phyloP scores from a whole-genome alignment of 2,329 filamentous ascomycete genomes.

The Trichoderma atroviride region DNA sequence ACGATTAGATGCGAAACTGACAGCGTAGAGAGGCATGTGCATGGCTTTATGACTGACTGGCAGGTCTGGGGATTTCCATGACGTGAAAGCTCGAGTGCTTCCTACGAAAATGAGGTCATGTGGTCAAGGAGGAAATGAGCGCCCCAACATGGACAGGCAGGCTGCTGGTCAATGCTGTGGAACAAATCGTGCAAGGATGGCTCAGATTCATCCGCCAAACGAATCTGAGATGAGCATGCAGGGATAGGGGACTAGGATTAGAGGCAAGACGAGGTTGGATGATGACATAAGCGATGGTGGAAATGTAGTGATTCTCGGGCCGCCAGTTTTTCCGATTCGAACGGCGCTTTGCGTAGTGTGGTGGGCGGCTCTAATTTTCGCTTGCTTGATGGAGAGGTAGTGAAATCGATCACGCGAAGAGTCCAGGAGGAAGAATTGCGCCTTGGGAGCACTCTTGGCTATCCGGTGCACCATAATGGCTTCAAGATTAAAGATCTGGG shows the following conservation, averaged over 20 bases:
- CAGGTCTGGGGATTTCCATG: not conserved
- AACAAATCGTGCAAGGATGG: conserved; percentile 14
- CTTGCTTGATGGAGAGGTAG: conserved; percentile 11
- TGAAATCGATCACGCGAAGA: conserved; percentile 24
- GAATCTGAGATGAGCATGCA: conserved; percentile 20
- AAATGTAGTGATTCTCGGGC: conserved; percentile 18
- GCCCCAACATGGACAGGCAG: conserved; percentile 8
- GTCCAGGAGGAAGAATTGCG: conserved; percentile 24
- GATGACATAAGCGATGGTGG: conserved; percentile 15
- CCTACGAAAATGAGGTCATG: conserved; percentile 8
- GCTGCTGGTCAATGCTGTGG: conserved; percentile 19
- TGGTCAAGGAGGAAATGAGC: conserved; percentile 19
- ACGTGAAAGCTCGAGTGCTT: not conserved
- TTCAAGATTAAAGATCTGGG: conserved; percentile 40
- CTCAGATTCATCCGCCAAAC: conserved; percentile 13
- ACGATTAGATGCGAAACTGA: not conserved
- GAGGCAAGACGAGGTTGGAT: not conserved
- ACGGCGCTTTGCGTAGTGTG: not conserved
- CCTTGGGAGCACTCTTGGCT: conserved; percentile 15
- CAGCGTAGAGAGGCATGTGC: not conserved
- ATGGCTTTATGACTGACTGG: not conserved
- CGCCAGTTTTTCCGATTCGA: conserved; percentile 29
- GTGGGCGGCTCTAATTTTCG: conserved; percentile 29
- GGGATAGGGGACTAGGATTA: not conserved
- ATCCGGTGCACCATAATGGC: conserved; percentile 37